Evolutionary conservation across 371 early-diverging fungal genomes (phyloP).

Genomic region (Rhizopus microsporus): DNA sequence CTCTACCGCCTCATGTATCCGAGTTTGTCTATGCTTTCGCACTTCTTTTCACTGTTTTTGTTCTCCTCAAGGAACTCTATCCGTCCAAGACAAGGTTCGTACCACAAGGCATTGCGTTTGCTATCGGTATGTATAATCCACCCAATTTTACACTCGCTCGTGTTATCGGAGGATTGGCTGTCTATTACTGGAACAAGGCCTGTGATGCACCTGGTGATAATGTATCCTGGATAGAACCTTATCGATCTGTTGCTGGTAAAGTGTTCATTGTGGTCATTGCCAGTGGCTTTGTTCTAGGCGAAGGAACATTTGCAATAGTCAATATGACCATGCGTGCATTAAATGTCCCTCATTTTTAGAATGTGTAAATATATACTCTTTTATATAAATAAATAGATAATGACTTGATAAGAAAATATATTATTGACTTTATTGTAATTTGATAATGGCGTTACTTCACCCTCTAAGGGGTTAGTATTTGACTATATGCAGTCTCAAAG

Average conservation of each 20-base stretch:
- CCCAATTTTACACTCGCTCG: slow-evolving; percentile 80
- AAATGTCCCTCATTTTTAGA: slow-evolving; percentile 47
- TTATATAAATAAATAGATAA: not conserved
- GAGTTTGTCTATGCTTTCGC: slow-evolving; percentile 65
- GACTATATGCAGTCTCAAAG: too few relatives aligned
- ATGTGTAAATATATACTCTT: not conserved
- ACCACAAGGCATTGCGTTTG: slow-evolving; percentile 81
- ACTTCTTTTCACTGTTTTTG: slow-evolving; percentile 58
- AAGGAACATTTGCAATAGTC: slow-evolving; percentile 71
- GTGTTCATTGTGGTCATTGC: slow-evolving; percentile 75
- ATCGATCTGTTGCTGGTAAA: slow-evolving; percentile 41
- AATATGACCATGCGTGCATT: slow-evolving; percentile 52
- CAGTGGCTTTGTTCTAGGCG: slow-evolving; percentile 82
- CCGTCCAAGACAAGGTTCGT: slow-evolving; percentile 42
- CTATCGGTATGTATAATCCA: slow-evolving; percentile 84
- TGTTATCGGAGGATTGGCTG: slow-evolving; percentile 66
- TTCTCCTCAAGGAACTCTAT: slow-evolving; percentile 46
- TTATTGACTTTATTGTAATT: too few relatives aligned
- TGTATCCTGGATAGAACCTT: slow-evolving; percentile 17
- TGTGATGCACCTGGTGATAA: slow-evolving; percentile 28
- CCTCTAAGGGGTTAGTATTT: too few relatives aligned
- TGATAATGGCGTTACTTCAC: too few relatives aligned
- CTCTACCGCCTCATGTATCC: slow-evolving; percentile 63
- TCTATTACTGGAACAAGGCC: slow-evolving; percentile 49
- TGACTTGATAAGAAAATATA: not conserved